Evolutionary conservation across 2,329 filamentous ascomycete genomes (phyloP), one percentile per base, ranked within the genome.

Genomic region (Bipolaris zeicola): DNA sequence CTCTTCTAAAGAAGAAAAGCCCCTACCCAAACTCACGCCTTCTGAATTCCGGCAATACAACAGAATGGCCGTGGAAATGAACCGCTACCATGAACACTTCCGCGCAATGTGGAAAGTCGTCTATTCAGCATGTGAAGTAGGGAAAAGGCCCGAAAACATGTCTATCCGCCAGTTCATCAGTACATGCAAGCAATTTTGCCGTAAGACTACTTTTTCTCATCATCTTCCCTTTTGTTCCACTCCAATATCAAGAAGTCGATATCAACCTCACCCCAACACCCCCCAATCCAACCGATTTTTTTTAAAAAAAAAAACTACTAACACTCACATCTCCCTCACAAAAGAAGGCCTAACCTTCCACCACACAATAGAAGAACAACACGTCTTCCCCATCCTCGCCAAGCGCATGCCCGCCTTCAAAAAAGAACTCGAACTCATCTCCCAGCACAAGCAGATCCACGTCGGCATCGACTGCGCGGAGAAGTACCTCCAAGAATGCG

Each of bases 381-480:
- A 92, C 73, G 81, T 96, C 38, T 96, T 96, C 75, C 93, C 92
- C 1, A 70, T 88, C 0, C 83, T 96, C 1, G 91, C 89, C 11
- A 80, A 79, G 65, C 87, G 86, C 64, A 96, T 96, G 91, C 87
- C 90, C 5, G 88, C 90, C 63, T 96, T 96, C 71, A 80, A 81
- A 58, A 80, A 78, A 61, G 82, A 84, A n/a, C 81, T 88, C 13
- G 83, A 89, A 69, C 78, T 95, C 44, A 75, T 95, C 48, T 82
- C 78, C 6, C 91, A 96, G 78, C 92, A 96, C 74, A 83, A 83
- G 67, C 78, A 87, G 71, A 96, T 96, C 66, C 92, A 96, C 73
- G 78, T 81, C 3, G 93, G 91, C 0, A 81, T 95, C 71, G 89
- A 90, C 38, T 80, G 76, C 44, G 79, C 94, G 50, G 82, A 87